A percentile compares a stretch with the other conserved stretches of the same genome.
These are phyloP conservation scores for Scutellospora calospora DNA, from an alignment of 371 early-diverging fungal species.

Conservation along the genomic window DNA sequence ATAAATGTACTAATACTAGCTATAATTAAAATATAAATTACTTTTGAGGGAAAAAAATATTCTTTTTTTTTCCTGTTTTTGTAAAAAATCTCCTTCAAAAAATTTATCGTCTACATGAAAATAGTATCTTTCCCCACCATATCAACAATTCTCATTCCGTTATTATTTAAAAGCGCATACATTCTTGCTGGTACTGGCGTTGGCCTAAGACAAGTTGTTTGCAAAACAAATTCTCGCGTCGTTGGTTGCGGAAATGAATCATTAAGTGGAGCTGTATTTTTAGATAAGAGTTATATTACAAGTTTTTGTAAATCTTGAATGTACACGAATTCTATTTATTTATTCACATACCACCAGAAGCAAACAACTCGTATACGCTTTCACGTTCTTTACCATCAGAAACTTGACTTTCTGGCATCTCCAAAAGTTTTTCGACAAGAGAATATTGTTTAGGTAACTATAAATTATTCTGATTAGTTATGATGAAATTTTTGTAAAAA, in stretches of 20 bases:
- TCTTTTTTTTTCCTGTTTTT: background rate
- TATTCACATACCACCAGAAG: slow-evolving; percentile 33
- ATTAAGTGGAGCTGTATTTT: slow-evolving; percentile 19
- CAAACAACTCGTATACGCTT: slow-evolving; percentile 30
- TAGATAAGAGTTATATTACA: background rate
- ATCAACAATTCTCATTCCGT: slow-evolving; percentile 33
- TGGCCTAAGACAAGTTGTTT: background rate
- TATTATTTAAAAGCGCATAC: slow-evolving; percentile 28
- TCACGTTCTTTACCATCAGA: slow-evolving; percentile 29
- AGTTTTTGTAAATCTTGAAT: background rate
- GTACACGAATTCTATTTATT: background rate
- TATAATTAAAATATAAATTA: background rate
- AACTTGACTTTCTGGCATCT: slow-evolving; percentile 15
- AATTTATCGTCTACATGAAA: slow-evolving; percentile 16
- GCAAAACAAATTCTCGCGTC: slow-evolving; percentile 40
- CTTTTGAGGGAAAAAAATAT: background rate
- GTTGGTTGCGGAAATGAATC: slow-evolving; percentile 38
- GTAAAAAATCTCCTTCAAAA: too few species aligned
- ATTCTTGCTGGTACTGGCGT: slow-evolving; percentile 21
- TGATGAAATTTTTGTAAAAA: background rate
- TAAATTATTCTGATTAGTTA: background rate
- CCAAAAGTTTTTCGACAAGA: slow-evolving; percentile 28
- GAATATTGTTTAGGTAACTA: slow-evolving; percentile 37
- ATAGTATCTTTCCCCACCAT: slow-evolving; percentile 23
- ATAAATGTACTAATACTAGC: background rate